Evolutionary conservation across 768 basidiomycete genomes (phyloP).

Genomic region (Candolleomyces efflorescens): DNA sequence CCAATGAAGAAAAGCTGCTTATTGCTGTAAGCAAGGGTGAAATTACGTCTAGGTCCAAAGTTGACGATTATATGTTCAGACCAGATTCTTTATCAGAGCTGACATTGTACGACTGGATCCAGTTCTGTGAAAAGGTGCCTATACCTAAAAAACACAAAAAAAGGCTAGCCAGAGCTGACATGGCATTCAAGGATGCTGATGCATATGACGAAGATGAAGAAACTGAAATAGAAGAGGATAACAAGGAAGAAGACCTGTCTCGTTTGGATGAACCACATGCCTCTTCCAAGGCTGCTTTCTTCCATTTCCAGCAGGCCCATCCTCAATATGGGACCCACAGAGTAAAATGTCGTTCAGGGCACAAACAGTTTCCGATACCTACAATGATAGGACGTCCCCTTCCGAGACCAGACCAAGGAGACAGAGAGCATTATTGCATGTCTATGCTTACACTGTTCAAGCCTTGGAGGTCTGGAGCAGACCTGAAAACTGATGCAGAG

Average conservation of each 20-base stretch:
- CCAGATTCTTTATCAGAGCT: slow-evolving; percentile 14
- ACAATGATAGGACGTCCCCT: slow-evolving; percentile 25
- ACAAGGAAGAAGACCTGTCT: background rate
- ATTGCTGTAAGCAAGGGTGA: slow-evolving; percentile 14
- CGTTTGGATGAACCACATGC: background rate
- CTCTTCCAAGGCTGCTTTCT: background rate
- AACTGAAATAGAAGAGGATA: background rate
- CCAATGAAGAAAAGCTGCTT: slow-evolving; percentile 15
- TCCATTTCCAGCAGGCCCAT: slow-evolving; percentile 15
- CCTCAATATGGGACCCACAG: slow-evolving; percentile 19
- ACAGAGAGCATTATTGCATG: background rate
- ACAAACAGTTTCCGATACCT: slow-evolving; percentile 11
- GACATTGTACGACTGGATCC: slow-evolving; percentile 25
- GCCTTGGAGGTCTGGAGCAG: slow-evolving; percentile 19
- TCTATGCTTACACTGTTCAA: slow-evolving; percentile 16
- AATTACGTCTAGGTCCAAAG: slow-evolving; percentile 18
- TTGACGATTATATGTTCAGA: slow-evolving; percentile 30
- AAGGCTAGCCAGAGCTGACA: background rate
- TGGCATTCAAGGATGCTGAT: background rate
- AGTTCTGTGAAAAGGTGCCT: slow-evolving; percentile 11
- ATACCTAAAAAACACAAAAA: background rate
- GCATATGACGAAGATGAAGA: background rate
- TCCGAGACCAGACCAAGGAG: slow-evolving; percentile 20
- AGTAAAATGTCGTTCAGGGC: slow-evolving; percentile 7
- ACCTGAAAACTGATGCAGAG: slow-evolving; percentile 14